Evolutionary conservation across 2,329 filamentous ascomycete genomes (phyloP), one percentile per base, ranked within the genome.

Genomic region (Ramichloridium luteum): DNA sequence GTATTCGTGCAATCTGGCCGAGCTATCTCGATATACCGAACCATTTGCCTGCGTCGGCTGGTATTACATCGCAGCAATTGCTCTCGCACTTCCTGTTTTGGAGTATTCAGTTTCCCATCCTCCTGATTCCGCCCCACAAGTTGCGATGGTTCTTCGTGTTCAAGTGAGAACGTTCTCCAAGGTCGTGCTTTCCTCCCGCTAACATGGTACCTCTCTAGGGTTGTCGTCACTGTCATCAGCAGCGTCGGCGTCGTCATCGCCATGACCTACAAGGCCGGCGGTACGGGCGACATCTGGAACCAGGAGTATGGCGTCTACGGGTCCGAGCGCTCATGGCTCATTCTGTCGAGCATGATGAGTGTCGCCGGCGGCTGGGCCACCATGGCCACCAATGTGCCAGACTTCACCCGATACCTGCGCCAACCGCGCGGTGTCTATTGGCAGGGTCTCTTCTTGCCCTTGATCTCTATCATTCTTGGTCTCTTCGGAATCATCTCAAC

Each of bases 71-170:
- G 2, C 61, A 70, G 36, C 67, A 67, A 9, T 62, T 77, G 61
- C 48, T 72, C 15, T 61, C 60, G 18, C 71, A 72, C 42, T 66
- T 76, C 38, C 43, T 76, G n/a, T 72, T 71, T 47, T 72, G 67
- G 66, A 47, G 64, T 0, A 45, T 70, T 2, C 68, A 72, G 44
- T 51, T 73, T 9, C 69, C 65, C 5, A 53, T 74, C 25, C 49
- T 75, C 6, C 53, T 70, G 12, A 46, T 42, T 16, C 69, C 68
- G 17, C 66, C 67, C 1, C 66, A 67, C 32, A 64, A 60, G 30
- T 57, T 76, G 11, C 56, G 65, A 28, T 70, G 44, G 43, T 48
- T 47, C 37, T 48, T 48, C 29, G 35, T 45, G 20, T 48, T 47
- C 38, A 48, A 48, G 27, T 23, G n/a, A n/a, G n/a, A n/a, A n/a